phyloP scores from a whole-genome alignment of 495 filamentous ascomycete species.

The Aspergillus cristatus region DNA sequence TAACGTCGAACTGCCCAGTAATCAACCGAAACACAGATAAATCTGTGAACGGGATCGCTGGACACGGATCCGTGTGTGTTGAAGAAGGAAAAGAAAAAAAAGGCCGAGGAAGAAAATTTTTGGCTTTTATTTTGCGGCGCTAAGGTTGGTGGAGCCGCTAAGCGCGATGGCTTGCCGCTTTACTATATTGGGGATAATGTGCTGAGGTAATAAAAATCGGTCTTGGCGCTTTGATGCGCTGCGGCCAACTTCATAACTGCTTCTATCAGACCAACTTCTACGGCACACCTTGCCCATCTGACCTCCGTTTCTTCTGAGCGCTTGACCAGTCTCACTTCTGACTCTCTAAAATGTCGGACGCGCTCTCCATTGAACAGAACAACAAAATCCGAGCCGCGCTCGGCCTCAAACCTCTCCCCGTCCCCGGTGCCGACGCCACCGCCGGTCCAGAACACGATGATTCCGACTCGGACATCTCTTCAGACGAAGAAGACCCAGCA shows the following conservation, averaged over 20 bases:
- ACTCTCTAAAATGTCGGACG: slow-evolving; percentile 56
- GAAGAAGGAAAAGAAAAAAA: slow-evolving; percentile 34
- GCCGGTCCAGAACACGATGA: slow-evolving; percentile 43
- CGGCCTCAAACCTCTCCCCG: slow-evolving; percentile 84
- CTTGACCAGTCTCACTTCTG: slow-evolving; percentile 1
- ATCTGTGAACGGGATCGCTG: slow-evolving; percentile 62
- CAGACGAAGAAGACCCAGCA: slow-evolving; percentile 47
- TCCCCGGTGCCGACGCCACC: slow-evolving; percentile 48
- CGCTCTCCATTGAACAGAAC: slow-evolving; percentile 82
- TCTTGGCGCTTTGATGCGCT: neutral
- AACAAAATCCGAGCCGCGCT: slow-evolving; percentile 86
- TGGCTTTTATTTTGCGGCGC: slow-evolving; percentile 22
- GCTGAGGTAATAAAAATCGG: neutral
- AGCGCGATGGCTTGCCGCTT: neutral
- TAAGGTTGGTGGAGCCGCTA: slow-evolving; percentile 13
- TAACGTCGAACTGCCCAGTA: slow-evolving; percentile 73
- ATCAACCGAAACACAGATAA: slow-evolving; percentile 62
- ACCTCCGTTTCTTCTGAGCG: neutral
- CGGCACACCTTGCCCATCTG: neutral
- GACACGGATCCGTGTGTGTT: slow-evolving; percentile 70
- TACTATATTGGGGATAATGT: too few species aligned
- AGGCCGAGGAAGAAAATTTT: slow-evolving; percentile 15
- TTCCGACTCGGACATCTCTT: slow-evolving; percentile 14
- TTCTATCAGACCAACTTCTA: too few species aligned
- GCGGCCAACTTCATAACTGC: too few species aligned